Evolutionary conservation across 805 yeast genomes (phyloP), one percentile per base, ranked within the genome.

Genomic region (Ogataea paradorogensis): DNA sequence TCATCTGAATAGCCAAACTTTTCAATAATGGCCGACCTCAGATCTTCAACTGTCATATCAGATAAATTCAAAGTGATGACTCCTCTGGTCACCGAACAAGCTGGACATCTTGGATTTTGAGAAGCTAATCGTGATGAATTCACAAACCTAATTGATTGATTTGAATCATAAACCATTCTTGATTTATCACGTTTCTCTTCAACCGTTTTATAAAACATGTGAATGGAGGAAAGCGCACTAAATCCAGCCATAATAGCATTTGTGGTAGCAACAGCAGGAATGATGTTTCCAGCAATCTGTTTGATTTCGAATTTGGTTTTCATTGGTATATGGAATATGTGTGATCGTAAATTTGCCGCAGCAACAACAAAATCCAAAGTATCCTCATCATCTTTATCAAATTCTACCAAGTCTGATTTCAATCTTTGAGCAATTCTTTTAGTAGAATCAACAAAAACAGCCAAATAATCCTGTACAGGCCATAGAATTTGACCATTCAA

Each of bases 261-360:
- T 3, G 97, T 91, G 1, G 99, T 93, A 5, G 99, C 98, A 51
- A 95, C 90, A 0, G 99, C 99, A 0, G 99, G 99, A 28, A 93
- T 93, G 53, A 93, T 93, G 61, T 91, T 93, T 5, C 99, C 99
- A 0, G 99, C 99, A 48, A 91, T 89, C 55, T 85, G 95, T 59
- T 93, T 93, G 46, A 85, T 77, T 45, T 88, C 95, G 57, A 95
- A 93, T 44, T 85, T 82, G 3, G 93, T 72, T 56, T 84, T 82
- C 36, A 69, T 50, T 24, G 80, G 84, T 41, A 90, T 89, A 16
- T 71, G 68, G 56, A 90, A 91, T 2, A 85, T 72, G 34, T 54
- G 56, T 0, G 91, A 81, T 48, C 96, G 71, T 33, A 90, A 69
- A 53, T 89, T 88, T 0, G 96, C 79, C 1, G 96, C 79, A 0